Percentiles rank a stretch among this genome's conserved stretches.
These are phyloP conservation scores for Leccinum variicolor DNA, from an alignment of 768 basidiomycete species.

Conservation along the genomic window DNA sequence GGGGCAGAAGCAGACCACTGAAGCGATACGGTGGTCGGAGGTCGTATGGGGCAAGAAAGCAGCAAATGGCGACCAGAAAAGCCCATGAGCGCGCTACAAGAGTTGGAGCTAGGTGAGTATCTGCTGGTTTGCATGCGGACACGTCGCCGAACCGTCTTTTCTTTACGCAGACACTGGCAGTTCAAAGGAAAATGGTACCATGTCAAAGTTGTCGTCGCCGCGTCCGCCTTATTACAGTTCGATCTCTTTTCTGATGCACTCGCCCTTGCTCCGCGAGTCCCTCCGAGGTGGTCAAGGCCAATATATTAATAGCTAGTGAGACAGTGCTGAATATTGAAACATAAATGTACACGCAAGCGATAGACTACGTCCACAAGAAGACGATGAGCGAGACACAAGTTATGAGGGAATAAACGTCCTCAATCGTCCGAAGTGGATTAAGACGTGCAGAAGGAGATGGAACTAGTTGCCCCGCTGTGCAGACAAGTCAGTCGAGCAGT, in stretches of 20 bases:
- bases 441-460: background rate
- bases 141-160: background rate
- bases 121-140: background rate
- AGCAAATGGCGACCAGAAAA: constrained; percentile 14
- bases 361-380: background rate
- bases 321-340: background rate
- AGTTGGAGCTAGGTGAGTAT: constrained; percentile 38
- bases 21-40: constrained; percentile 46
- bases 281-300: no score
- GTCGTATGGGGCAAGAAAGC: constrained; percentile 43
- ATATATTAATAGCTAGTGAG: background rate
- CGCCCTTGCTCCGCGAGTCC: no score
- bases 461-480: constrained; percentile 1
- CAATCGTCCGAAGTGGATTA: background rate
- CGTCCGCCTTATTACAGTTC: background rate
- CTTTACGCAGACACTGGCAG: background rate
- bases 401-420: constrained; percentile 10
- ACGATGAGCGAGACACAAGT: background rate
- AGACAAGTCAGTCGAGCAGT: background rate
- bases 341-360: constrained; percentile 1
- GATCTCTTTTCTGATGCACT: no score
- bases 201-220: background rate
- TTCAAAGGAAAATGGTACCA: background rate
- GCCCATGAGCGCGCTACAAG: constrained; percentile 37
- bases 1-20: constrained; percentile 6